Conservation (phyloP, 495 filamentous ascomycete genomes). For the Cercophora scortea region DNA sequence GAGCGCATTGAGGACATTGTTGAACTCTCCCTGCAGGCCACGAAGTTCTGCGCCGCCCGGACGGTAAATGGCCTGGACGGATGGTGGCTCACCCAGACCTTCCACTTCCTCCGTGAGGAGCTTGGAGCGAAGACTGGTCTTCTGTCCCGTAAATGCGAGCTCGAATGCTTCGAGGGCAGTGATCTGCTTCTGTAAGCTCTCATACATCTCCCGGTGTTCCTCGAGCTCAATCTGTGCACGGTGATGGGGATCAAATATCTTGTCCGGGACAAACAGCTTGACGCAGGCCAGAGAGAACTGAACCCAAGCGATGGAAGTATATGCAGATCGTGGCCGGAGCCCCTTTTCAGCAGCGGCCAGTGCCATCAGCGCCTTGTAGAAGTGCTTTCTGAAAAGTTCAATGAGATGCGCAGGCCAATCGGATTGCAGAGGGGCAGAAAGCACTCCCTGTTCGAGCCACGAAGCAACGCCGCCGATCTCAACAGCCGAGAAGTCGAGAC, state of each 20-base stretch:
- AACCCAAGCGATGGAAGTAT: slow-evolving; percentile 52
- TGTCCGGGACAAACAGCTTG: slow-evolving; percentile 76
- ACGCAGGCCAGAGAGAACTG: slow-evolving; percentile 58
- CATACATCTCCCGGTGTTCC: slow-evolving; percentile 50
- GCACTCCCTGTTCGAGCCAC: slow-evolving; percentile 14
- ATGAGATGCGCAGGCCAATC: slow-evolving; percentile 14
- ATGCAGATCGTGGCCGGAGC: slow-evolving; percentile 17
- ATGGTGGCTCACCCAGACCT: slow-evolving; percentile 54
- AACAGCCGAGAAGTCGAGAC: slow-evolving; percentile 1
- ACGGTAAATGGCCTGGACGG: slow-evolving; percentile 53
- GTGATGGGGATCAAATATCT: slow-evolving; percentile 78
- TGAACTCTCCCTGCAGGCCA: slow-evolving; percentile 75
- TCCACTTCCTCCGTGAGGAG: slow-evolving; percentile 51
- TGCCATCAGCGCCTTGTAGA: slow-evolving; percentile 31
- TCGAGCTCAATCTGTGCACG: slow-evolving; percentile 63
- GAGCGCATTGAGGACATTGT: slow-evolving; percentile 61
- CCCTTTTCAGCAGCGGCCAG: slow-evolving; percentile 22
- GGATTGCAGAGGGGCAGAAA: slow-evolving; percentile 2
- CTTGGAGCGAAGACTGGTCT: slow-evolving; percentile 52
- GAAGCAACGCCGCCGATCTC: slow-evolving; percentile 10
- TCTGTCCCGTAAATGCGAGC: slow-evolving; percentile 56
- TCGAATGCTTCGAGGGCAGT: slow-evolving; percentile 59
- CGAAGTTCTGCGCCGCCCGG: slow-evolving; percentile 58
- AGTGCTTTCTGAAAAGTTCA: slow-evolving; percentile 27
- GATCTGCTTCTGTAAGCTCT: slow-evolving; percentile 48